These are phyloP conservation scores for Tolypocladium cylindrosporum DNA, from an alignment of 2,329 filamentous ascomycete genomes.

Conservation along the genomic window DNA sequence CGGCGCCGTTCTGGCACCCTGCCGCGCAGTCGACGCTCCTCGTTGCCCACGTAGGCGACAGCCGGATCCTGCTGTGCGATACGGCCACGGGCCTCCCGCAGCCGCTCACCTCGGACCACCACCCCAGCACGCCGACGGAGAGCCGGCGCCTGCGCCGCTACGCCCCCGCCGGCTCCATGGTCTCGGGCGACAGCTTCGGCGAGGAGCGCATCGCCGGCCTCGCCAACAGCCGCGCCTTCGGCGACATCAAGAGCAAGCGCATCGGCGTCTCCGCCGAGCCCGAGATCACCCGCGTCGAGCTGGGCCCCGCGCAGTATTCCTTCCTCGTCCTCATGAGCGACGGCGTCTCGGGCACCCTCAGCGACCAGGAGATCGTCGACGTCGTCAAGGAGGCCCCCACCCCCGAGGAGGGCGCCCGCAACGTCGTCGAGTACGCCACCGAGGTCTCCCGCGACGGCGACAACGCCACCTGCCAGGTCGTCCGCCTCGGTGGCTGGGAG, in stretches of 20 bases:
- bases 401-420: constrained; percentile 71
- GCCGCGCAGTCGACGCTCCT: constrained; percentile 73
- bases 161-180: constrained; percentile 63
- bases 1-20: constrained; percentile 92
- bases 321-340: constrained; percentile 87
- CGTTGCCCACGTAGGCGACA: constrained; percentile 89
- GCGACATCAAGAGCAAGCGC: constrained; percentile 83
- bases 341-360: constrained; percentile 75
- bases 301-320: constrained; percentile 74
- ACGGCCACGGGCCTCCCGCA: constrained; percentile 72
- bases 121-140: constrained; percentile 80
- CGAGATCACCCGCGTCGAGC: constrained; percentile 69
- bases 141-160: constrained; percentile 75
- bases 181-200: constrained; percentile 85
- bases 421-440: constrained; percentile 78
- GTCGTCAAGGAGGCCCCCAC: constrained; percentile 89
- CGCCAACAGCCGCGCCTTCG: constrained; percentile 89
- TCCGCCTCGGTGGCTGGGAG: constrained; percentile 61
- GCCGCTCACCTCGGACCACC: constrained; percentile 83
- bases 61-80: constrained; percentile 79
- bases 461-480: constrained; percentile 59
- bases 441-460: constrained; percentile 64
- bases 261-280: constrained; percentile 92
- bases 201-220: constrained; percentile 91
- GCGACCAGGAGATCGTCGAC: constrained; percentile 93